Conservation (phyloP, 108 stramenopile species). For the Asterionellopsis glacialis region DNA sequence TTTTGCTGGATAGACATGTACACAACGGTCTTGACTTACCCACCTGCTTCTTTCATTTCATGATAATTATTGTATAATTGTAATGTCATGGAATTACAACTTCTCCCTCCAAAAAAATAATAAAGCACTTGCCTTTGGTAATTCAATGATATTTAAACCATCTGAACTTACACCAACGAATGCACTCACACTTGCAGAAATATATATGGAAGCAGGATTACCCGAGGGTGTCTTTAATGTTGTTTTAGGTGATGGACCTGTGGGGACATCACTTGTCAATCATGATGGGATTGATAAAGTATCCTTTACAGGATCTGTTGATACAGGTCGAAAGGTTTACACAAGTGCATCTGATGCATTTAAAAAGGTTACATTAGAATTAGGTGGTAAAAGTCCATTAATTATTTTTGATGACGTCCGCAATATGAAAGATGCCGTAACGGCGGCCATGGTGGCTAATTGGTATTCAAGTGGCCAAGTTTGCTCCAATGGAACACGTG, state of each 20-base stretch:
- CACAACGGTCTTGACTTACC: no score
- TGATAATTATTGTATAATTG: no score
- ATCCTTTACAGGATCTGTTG: conserved; percentile 60
- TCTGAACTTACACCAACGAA: conserved; percentile 72
- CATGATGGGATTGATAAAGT: conserved; percentile 63
- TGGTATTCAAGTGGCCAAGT: conserved; percentile 78
- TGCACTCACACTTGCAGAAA: conserved; percentile 36
- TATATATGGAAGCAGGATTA: conserved; percentile 50
- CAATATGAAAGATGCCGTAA: conserved; percentile 60
- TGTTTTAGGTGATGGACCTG: conserved; percentile 55
- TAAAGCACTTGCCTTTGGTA: conserved; percentile 73
- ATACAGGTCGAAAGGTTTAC: conserved; percentile 46
- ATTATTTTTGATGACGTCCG: conserved; percentile 74
- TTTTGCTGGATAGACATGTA: no score
- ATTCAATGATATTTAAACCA: conserved; percentile 76
- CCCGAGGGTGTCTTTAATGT: conserved; percentile 77
- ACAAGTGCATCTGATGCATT: conserved; percentile 10
- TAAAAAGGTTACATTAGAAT: conserved; percentile 69
- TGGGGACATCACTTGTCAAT: conserved; percentile 38
- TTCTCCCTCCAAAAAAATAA: no score
- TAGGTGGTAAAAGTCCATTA: conserved; percentile 84
- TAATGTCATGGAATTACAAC: conserved; percentile 20
- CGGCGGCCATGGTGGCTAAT: conserved; percentile 57
- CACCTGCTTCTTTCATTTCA: no score
- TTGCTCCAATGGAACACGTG: conserved; percentile 76